Evolutionary conservation across 2,329 filamentous ascomycete species (phyloP), one percentile per base, ranked within the genome.

Genomic region (Fusarium oligoseptatum): DNA sequence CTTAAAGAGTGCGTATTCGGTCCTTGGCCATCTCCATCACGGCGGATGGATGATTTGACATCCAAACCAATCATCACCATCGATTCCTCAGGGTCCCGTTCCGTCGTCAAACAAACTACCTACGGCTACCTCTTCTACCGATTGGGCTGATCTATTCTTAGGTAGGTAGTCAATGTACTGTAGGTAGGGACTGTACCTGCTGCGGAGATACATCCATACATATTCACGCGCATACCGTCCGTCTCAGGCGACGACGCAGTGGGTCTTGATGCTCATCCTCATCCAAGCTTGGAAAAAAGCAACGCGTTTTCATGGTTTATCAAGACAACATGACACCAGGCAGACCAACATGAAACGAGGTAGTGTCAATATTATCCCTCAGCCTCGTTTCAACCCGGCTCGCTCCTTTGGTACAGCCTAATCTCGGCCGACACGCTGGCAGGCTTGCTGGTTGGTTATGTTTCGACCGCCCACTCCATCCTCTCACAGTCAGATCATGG

Each of bases 261-360:
- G 63, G 63, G 63, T 32, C 63, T 17, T 24, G 36, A 45, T 45
- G n/a, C 32, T 48, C 56, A n/a, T 29, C 34, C 36, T 36, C 55
- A 15, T 17, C n/a, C 34, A 58, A 58, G 36, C 36, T 41, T 27
- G 34, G 34, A 27, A 56, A 57, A 58, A 41, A 65, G 62, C 41
- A 58, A 65, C 10, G 43, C 39, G 14, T n/a, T 34, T 39, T 22
- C 34, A 48, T 32, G 50, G 29, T 41, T 55, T 57, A 43, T 66
- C 45, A 36, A 71, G 60, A 71, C 69, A 62, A 36, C 29, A 70
- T 45, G 39, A 55, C 37, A 62, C 48, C 22, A 20, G 48, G 37
- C 36, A 15, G 37, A 24, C 61, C 62, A 65, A 58, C 50, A 37
- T 65, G 62, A 65, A 65, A 65, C 62, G 62, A 65, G 22, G 27